These are phyloP conservation scores for Lolium multiflorum DNA, from an alignment of 176 grass and related monocot species.

Conservation along the genomic window DNA sequence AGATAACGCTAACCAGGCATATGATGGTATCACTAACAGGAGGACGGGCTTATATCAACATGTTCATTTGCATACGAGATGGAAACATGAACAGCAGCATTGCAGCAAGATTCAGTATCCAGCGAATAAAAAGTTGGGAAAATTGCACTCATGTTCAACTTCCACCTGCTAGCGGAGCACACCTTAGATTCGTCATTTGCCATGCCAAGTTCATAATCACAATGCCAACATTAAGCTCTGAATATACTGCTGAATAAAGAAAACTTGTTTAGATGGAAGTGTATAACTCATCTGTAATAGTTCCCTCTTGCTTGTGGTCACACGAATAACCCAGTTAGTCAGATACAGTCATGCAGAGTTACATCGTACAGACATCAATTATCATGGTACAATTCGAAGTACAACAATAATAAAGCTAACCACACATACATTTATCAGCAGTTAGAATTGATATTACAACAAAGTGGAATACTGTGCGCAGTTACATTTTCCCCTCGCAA, in stretches of 20 bases:
- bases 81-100: background rate
- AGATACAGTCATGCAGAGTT: background rate
- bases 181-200: background rate
- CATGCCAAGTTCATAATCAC: background rate
- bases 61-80: background rate
- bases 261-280: background rate
- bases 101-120: background rate
- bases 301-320: slow-evolving; percentile 9
- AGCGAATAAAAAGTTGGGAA: background rate
- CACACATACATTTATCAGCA: slow-evolving; percentile 35
- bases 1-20: background rate
- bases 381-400: slow-evolving; percentile 13
- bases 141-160: background rate
- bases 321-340: background rate
- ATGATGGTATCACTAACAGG: background rate
- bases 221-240: background rate
- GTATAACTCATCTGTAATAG: background rate
- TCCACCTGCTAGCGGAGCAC: background rate
- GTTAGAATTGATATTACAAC: slow-evolving; percentile 42
- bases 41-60: background rate
- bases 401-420: slow-evolving; percentile 27
- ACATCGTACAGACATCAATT: background rate
- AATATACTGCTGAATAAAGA: background rate
- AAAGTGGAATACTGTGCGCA: slow-evolving; percentile 34
- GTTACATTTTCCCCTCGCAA: slow-evolving; percentile 21